Conservation (phyloP, 768 basidiomycete genomes). For the Cantharellus cinnabarinus region DNA sequence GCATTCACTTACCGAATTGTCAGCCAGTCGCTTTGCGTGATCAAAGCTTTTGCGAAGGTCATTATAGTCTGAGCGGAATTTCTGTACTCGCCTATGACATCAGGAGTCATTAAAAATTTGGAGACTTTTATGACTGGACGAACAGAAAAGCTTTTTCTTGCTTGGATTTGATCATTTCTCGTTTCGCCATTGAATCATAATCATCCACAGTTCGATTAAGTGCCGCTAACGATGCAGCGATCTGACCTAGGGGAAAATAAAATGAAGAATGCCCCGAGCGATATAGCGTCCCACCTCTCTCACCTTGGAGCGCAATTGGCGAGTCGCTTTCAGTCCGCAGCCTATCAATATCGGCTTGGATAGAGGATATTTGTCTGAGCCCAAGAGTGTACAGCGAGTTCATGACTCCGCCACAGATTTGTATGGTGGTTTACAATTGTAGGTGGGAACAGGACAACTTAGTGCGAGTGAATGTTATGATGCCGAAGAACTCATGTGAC, state of each 20-base stretch:
- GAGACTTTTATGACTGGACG: slow-evolving; percentile 12
- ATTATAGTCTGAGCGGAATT: slow-evolving; percentile 71
- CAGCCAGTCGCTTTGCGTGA: slow-evolving; percentile 39
- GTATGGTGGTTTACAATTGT: no score
- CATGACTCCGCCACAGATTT: slow-evolving; percentile 26
- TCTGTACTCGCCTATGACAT: slow-evolving; percentile 60
- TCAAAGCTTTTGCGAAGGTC: slow-evolving; percentile 76
- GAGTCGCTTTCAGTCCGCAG: slow-evolving; percentile 65
- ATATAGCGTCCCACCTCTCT: slow-evolving; percentile 12
- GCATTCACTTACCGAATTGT: slow-evolving; percentile 23
- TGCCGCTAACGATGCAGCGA: slow-evolving; percentile 89
- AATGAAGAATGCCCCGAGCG: slow-evolving; percentile 6
- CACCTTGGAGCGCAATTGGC: slow-evolving; percentile 56
- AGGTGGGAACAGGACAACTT: no score
- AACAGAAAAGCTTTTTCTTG: slow-evolving; percentile 90
- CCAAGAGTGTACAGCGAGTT: slow-evolving; percentile 90
- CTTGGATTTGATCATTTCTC: slow-evolving; percentile 91
- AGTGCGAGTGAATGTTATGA: no score
- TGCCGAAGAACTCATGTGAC: no score
- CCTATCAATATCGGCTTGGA: slow-evolving; percentile 71
- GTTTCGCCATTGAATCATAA: slow-evolving; percentile 88
- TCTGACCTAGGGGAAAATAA: slow-evolving; percentile 52
- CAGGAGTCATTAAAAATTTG: neutral
- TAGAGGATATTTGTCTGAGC: slow-evolving; percentile 73
- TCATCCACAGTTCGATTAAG: slow-evolving; percentile 91